These are phyloP conservation scores for Cryphonectria parasitica DNA, from an alignment of 2,329 filamentous ascomycete species.

Conservation along the genomic window DNA sequence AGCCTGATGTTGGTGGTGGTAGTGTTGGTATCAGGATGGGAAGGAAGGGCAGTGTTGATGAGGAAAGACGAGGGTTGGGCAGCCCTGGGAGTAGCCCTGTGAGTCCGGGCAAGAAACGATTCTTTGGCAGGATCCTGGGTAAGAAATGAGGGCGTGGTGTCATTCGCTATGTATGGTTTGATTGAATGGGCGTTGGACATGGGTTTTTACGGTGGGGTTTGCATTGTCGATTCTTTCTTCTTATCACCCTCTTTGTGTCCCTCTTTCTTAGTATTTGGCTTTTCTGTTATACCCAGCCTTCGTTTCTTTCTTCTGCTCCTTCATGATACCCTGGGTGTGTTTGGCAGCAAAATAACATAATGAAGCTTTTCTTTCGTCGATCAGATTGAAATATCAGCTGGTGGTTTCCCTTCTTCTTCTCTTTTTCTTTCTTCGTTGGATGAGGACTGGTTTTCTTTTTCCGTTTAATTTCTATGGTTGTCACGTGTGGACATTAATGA, in stretches of 20 bases:
- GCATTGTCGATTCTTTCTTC: no score
- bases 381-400: neutral
- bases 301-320: neutral
- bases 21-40: neutral
- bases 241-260: neutral
- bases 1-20: slow-evolving; percentile 1
- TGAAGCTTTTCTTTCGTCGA: neutral
- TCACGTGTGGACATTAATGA: no score
- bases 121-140: slow-evolving; percentile 25
- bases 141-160: slow-evolving; percentile 17
- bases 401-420: no score
- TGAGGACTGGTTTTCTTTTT: neutral
- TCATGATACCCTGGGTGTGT: neutral
- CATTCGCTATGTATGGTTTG: no score
- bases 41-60: slow-evolving; percentile 15
- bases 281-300: no score
- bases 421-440: no score
- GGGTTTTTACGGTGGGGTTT: neutral
- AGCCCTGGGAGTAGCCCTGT: neutral
- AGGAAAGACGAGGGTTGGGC: neutral
- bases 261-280: neutral
- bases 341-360: neutral
- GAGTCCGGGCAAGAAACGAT: slow-evolving; percentile 16
- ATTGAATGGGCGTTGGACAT: neutral
- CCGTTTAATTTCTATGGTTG: no score